These are phyloP conservation scores for Dujonia santamariae DNA, from an alignment of 1,139 yeast genomes.

Conservation along the genomic window DNA sequence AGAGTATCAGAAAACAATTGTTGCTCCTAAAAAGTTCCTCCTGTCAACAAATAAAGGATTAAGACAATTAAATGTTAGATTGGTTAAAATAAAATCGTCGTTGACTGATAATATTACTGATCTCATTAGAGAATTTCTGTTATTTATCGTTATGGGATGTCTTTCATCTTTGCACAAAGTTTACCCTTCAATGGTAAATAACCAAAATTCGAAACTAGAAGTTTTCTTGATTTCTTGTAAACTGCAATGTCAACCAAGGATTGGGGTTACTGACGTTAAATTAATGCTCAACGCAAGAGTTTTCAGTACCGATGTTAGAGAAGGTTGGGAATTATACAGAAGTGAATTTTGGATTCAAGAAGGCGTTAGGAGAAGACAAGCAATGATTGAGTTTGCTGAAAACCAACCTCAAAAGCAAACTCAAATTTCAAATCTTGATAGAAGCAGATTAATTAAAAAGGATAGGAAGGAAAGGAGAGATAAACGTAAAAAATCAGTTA, in stretches of 20 bases:
- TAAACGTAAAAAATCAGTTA: slow-evolving; percentile 22
- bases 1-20: slow-evolving; percentile 81
- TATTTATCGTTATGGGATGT: slow-evolving; percentile 28
- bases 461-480: slow-evolving; percentile 39
- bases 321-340: slow-evolving; percentile 93
- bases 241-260: slow-evolving; percentile 46
- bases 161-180: slow-evolving; percentile 29
- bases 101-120: slow-evolving; percentile 53
- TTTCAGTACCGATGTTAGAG: slow-evolving; percentile 79
- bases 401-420: slow-evolving; percentile 8
- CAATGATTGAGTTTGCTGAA: slow-evolving; percentile 34
- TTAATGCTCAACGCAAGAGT: slow-evolving; percentile 77
- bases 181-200: slow-evolving; percentile 32
- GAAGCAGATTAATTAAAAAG: slow-evolving; percentile 28
- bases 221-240: slow-evolving; percentile 41
- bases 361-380: slow-evolving; percentile 62
- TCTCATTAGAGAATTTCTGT: slow-evolving; percentile 34
- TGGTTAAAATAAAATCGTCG: slow-evolving; percentile 67
- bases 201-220: slow-evolving; percentile 36
- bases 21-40: slow-evolving; percentile 74
- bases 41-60: slow-evolving; percentile 83
- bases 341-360: slow-evolving; percentile 93
- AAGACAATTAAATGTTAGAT: slow-evolving; percentile 72
- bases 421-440: slow-evolving; percentile 14
- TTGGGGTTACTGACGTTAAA: slow-evolving; percentile 55